A percentile compares a stretch with the other conserved stretches of the same genome.
phyloP scores from a whole-genome alignment of 768 basidiomycete species.

The Mycena kentingensis region DNA sequence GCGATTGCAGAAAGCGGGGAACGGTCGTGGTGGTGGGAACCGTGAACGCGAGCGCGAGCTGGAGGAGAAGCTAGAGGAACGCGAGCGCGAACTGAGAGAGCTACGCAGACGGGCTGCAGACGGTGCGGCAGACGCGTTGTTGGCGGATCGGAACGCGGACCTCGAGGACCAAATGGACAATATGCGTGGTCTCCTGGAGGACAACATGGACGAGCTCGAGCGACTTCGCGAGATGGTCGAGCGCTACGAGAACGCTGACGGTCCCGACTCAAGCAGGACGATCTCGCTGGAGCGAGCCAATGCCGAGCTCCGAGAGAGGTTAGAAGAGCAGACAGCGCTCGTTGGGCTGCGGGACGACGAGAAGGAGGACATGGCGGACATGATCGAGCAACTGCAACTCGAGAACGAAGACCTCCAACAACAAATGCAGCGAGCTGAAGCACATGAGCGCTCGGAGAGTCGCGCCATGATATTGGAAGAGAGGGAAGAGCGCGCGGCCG shows the following conservation, averaged over 20 bases:
- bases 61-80: constrained; percentile 74
- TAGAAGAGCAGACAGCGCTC: constrained; percentile 62
- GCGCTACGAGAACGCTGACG: constrained; percentile 41
- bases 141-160: constrained; percentile 65
- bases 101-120: constrained; percentile 48
- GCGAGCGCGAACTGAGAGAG: constrained; percentile 69
- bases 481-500: constrained; percentile 71
- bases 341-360: constrained; percentile 66
- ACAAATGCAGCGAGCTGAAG: constrained; percentile 57
- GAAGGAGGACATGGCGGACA: constrained; percentile 68
- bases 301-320: constrained; percentile 55
- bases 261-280: constrained; percentile 31
- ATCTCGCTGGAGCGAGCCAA: constrained; percentile 66
- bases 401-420: constrained; percentile 68
- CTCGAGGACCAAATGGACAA: constrained; percentile 76
- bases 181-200: constrained; percentile 68
- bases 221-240: constrained; percentile 71
- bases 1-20: constrained; percentile 58
- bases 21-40: constrained; percentile 38
- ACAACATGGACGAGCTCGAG: constrained; percentile 84
- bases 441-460: constrained; percentile 70
- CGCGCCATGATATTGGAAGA: constrained; percentile 72
- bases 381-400: constrained; percentile 61
- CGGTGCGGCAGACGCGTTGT: constrained; percentile 49
- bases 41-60: constrained; percentile 68